Conservation (phyloP, 2,329 filamentous ascomycete species). For the Laburnicola sp. region DNA sequence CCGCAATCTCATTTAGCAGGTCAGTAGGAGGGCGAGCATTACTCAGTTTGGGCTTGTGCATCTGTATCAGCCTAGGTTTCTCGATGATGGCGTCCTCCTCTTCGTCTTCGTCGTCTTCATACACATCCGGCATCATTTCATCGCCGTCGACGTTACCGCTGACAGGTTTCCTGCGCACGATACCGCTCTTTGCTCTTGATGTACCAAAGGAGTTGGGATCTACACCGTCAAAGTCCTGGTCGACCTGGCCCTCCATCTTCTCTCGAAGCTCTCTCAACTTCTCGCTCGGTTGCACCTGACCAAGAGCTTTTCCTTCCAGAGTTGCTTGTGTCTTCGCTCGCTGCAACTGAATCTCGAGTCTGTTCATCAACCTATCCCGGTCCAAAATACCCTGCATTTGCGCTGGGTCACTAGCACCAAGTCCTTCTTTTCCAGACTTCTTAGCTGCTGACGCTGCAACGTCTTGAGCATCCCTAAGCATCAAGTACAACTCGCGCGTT, state of each 20-base stretch:
- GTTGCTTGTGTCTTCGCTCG: conserved; percentile 97
- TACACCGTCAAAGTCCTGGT: conserved; percentile 55
- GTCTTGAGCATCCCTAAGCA: conserved; percentile 96
- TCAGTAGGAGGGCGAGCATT: conserved; percentile 63
- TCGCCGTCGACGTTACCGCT: conserved; percentile 46
- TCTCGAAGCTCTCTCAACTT: conserved; percentile 88
- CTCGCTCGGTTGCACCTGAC: conserved; percentile 82
- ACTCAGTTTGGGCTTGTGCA: conserved; percentile 70
- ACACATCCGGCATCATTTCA: conserved; percentile 35
- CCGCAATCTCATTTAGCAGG: conserved; percentile 71
- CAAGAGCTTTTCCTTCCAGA: conserved; percentile 90
- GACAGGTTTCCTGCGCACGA: conserved; percentile 45
- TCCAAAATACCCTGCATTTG: conserved; percentile 92
- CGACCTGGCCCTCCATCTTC: conserved; percentile 76
- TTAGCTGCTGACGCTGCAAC: conserved; percentile 87
- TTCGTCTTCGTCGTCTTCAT: conserved; percentile 58
- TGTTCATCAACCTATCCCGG: conserved; percentile 87
- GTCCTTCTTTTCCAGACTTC: conserved; percentile 55
- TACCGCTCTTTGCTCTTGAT: conserved; percentile 47
- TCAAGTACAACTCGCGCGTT: conserved; percentile 93
- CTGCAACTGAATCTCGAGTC: conserved; percentile 92
- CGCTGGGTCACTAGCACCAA: conserved; percentile 67
- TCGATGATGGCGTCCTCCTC: conserved; percentile 70
- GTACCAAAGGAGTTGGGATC: conserved; percentile 68
- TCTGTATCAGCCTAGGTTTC: conserved; percentile 77